Conservation (phyloP, 139 green algal species). For the Tetradesmus obliquus region DNA sequence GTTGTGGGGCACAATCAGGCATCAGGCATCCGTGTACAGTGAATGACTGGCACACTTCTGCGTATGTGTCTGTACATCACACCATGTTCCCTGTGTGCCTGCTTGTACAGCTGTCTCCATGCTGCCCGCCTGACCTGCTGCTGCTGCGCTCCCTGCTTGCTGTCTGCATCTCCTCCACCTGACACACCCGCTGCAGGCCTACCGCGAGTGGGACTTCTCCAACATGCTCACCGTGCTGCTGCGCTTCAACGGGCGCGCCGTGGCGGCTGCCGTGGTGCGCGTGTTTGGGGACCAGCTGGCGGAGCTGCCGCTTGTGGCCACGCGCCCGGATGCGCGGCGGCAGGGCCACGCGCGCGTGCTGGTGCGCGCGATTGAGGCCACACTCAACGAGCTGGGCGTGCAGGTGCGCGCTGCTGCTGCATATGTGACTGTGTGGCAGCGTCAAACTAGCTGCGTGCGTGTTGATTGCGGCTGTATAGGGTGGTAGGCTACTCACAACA, state of each 20-base stretch:
- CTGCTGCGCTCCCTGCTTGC: not conserved
- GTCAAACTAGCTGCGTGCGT: no score
- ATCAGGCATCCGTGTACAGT: no score
- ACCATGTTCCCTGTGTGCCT: not conserved
- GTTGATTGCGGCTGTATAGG: no score
- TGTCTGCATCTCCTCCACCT: not conserved
- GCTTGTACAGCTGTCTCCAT: not conserved
- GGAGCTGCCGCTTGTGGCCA: conserved; percentile 94
- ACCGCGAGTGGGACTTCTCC: conserved; percentile 88
- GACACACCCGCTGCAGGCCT: not conserved
- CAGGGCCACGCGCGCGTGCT: conserved; percentile 83
- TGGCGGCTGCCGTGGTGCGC: conserved; percentile 79
- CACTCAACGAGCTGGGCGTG: conserved; percentile 58
- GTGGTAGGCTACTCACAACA: no score
- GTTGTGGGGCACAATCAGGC: no score
- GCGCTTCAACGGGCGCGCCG: conserved; percentile 73
- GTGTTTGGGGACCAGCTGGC: conserved; percentile 86
- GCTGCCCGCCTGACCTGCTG: not conserved
- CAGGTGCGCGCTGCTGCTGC: conserved; percentile 20
- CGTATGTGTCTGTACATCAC: no score
- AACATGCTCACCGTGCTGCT: conserved; percentile 89
- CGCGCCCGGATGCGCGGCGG: conserved; percentile 70
- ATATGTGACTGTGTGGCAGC: not conserved
- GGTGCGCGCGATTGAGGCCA: conserved; percentile 62
- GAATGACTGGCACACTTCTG: no score